Percentiles rank a stretch among this genome's conserved stretches.
Evolutionary conservation across 495 filamentous ascomycete species (phyloP).

Genomic region (Pyrenula aspistea): DNA sequence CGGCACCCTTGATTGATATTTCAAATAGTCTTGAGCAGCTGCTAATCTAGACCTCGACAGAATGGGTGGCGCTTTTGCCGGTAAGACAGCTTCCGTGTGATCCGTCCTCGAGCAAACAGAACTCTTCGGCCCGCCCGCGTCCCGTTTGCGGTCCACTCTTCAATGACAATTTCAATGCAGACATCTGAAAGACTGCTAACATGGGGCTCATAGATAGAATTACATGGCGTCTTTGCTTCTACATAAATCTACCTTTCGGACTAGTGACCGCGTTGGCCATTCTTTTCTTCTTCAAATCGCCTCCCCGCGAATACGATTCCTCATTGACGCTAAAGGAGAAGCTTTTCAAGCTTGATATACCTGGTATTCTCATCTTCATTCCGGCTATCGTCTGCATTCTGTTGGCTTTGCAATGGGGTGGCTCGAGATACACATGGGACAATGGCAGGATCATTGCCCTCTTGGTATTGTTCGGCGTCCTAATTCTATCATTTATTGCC

Average conservation of each 20-base stretch:
- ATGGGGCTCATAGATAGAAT: slow-evolving; percentile 28
- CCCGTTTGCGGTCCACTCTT: too few relatives aligned
- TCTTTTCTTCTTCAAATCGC: slow-evolving; percentile 44
- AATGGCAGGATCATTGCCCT: slow-evolving; percentile 43
- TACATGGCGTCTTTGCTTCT: slow-evolving; percentile 51
- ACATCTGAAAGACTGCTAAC: slow-evolving; percentile 45
- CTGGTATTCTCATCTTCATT: slow-evolving; percentile 56
- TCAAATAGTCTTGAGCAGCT: background rate
- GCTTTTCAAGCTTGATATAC: slow-evolving; percentile 48
- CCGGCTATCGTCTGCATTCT: slow-evolving; percentile 60
- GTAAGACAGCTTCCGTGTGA: too few relatives aligned
- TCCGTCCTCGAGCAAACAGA: too few relatives aligned
- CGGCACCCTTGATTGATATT: too few relatives aligned
- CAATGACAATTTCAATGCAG: slow-evolving; percentile 38
- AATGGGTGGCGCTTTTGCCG: slow-evolving; percentile 51
- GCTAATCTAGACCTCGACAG: background rate
- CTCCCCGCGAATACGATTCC: slow-evolving; percentile 14
- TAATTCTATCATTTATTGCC: slow-evolving; percentile 38
- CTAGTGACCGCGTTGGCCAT: slow-evolving; percentile 49
- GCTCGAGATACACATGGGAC: slow-evolving; percentile 47
- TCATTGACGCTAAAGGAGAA: slow-evolving; percentile 20
- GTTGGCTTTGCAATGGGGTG: slow-evolving; percentile 67
- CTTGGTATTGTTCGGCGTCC: slow-evolving; percentile 44
- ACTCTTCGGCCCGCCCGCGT: too few relatives aligned
- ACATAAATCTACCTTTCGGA: slow-evolving; percentile 59